Base-by-base conservation (phyloP, 306 rosid genomes). In the Vigna radiata region DNA sequence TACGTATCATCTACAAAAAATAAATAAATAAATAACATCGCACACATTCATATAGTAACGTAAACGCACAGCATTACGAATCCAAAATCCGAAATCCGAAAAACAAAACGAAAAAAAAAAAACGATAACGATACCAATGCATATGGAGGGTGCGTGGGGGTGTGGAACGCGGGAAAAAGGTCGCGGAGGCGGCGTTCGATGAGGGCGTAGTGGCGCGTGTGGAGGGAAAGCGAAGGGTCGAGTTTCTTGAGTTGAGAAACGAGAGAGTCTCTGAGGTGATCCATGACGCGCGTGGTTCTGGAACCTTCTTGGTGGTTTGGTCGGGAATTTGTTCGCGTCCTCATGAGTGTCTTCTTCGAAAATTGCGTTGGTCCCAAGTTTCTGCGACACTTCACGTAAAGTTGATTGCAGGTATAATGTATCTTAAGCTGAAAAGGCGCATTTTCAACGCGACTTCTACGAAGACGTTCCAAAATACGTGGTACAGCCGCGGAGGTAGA, bases 121-220 rank as follows among this genome's bases (percentile, higher is more conserved):
- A 18, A 7, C 11, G 8, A 17, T 0, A 23, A 23, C 31, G 14
- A 62, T 68, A 82, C 86, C 86, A 64, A 43, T 3, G 82, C 79
- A 8, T 85, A 85, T 23, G 88, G 84, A 0, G 82, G 84, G 29
- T 85, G 88, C 14, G 82, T 41, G 8, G 88, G 86, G 58, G 86
- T 82, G 36, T 59, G 8, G 37, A 79, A 70, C 1, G 82, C 44
- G 29, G 15, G 8, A 21, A 85, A 75, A 16, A 82, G 65, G 8
- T 70, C 2, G 4, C 15, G 77, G 18, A 85, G 72, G 15, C 41
- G 84, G 1, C 29, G 63, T 3, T 75, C 50, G 6, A 85, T 58
- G 77, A 16, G 2, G 25, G 70, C 31, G 3, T 73, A 41, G 36
- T 55, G 62, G 7, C 18, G 61, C 2, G 25, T 2, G 4, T 37